Evolutionary conservation across 805 yeast species (phyloP), one percentile per base, ranked within the genome.

Genomic region (Sugiyamaella chiloensis): DNA sequence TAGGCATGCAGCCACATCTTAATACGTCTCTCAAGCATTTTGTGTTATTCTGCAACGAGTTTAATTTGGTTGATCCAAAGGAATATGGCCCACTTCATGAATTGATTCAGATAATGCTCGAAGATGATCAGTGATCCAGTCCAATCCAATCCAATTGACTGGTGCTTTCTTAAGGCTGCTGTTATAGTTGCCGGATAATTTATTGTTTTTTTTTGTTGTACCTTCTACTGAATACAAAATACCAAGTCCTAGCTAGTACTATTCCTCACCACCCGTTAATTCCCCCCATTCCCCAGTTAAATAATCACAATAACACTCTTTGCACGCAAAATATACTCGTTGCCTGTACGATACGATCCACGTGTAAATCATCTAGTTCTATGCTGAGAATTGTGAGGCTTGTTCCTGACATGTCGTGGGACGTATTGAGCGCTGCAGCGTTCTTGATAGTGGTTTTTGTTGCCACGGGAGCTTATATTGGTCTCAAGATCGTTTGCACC

Each of bases 21-120:
- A 93, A 93, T 63, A 91, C 99, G 4, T 85, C 96, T 60, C 79
- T 91, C 60, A 93, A 95, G 69, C 99, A 91, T 65, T 93, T 89
- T 62, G 88, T 89, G 23, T 72, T 91, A 53, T 91, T 93, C 64
- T 79, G 87, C 46, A 83, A 80, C 57, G 95, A 93, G 68, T 93
- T 91, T 63, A 76, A 79, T 40, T 74, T 93, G 61, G 78, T 93
- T 14, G 79, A 80, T 45, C 73, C 76, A 34, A 85, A 85, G 58
- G 99, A 93, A 67, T 88, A 80, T 61, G 99, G 97, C 32, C 99
- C 99, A 1, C 71, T 93, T 56, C 83, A 84, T 52, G 96, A 88
- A 61, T 73, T 93, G 57, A 93, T 89, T 2, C 76, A 75, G 21
- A 76, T 78, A 30, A 81, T 86, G 84, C 65, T 82, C 48, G 73